A percentile compares a stretch with the other conserved stretches of the same genome.
Evolutionary conservation across 805 yeast species (phyloP).

Genomic region (Ogataea dorogensis): DNA sequence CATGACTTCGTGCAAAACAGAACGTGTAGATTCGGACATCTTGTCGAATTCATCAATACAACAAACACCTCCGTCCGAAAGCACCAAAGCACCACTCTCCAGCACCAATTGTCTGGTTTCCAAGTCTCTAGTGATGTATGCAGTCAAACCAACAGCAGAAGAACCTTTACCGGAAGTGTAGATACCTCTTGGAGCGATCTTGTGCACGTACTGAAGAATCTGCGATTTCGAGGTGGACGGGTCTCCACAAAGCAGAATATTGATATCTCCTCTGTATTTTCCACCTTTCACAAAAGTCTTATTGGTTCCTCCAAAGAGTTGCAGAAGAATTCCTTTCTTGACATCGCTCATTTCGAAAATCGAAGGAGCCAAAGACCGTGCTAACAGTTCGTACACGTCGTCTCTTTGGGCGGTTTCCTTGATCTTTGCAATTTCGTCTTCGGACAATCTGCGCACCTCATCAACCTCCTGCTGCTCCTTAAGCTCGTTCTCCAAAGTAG

Average conservation of each 20-base stretch:
- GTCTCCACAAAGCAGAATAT: conserved; percentile 91
- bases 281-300: conserved; percentile 89
- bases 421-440: conserved; percentile 67
- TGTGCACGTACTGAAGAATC: conserved; percentile 89
- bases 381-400: conserved; percentile 80
- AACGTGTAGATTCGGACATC: conserved; percentile 91
- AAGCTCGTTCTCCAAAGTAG: conserved; percentile 62
- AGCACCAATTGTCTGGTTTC: conserved; percentile 92
- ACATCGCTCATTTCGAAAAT: conserved; percentile 96
- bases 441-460: conserved; percentile 67
- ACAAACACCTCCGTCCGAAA: conserved; percentile 97
- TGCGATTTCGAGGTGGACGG: conserved; percentile 98
- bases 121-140: conserved; percentile 90
- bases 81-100: conserved; percentile 93
- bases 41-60: conserved; percentile 99
- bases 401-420: conserved; percentile 58
- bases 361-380: conserved; percentile 95
- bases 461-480: conserved; percentile 69
- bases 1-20: conserved; percentile 98
- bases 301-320: conserved; percentile 93
- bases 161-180: conserved; percentile 99
- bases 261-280: conserved; percentile 92
- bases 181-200: conserved; percentile 96
- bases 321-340: conserved; percentile 89
- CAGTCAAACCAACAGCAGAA: conserved; percentile 98